These are phyloP conservation scores for Ophiocordyceps camponoti-rufipedis DNA, from an alignment of 2,329 filamentous ascomycete genomes.

Conservation along the genomic window DNA sequence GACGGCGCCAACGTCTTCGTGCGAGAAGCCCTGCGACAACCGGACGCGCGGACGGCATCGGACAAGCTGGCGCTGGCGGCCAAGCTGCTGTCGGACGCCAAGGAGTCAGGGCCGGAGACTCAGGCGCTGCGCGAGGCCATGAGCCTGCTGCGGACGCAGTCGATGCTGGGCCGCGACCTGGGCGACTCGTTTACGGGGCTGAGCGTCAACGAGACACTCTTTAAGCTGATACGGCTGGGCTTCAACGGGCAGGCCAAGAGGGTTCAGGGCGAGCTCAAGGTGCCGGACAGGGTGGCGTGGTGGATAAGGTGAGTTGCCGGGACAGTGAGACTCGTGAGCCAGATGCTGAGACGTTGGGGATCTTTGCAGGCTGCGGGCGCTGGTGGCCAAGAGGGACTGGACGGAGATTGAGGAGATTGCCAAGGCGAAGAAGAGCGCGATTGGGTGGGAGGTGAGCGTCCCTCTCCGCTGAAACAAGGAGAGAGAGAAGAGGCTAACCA, in stretches of 20 bases:
- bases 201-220: constrained; percentile 80
- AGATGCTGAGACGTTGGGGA: not conserved
- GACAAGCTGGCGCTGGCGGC: constrained; percentile 82
- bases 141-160: constrained; percentile 68
- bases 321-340: no score
- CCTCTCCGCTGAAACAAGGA: not conserved
- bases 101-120: constrained; percentile 59
- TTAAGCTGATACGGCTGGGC: constrained; percentile 66
- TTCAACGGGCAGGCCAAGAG: constrained; percentile 76
- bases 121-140: constrained; percentile 63
- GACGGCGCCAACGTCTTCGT: constrained; percentile 82
- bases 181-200: constrained; percentile 62
- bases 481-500: not conserved
- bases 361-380: constrained; percentile 49
- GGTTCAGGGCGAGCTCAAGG: constrained; percentile 79
- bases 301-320: constrained; percentile 46
- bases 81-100: constrained; percentile 68
- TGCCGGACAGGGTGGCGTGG: constrained; percentile 77
- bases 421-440: constrained; percentile 67
- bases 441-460: constrained; percentile 79
- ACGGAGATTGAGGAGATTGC: constrained; percentile 75
- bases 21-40: constrained; percentile 61
- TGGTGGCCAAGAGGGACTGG: constrained; percentile 85
- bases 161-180: constrained; percentile 70
- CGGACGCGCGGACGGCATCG: constrained; percentile 46